Conservation (phyloP, 2,329 filamentous ascomycete species). For the Neodidymelliopsis sp. region DNA sequence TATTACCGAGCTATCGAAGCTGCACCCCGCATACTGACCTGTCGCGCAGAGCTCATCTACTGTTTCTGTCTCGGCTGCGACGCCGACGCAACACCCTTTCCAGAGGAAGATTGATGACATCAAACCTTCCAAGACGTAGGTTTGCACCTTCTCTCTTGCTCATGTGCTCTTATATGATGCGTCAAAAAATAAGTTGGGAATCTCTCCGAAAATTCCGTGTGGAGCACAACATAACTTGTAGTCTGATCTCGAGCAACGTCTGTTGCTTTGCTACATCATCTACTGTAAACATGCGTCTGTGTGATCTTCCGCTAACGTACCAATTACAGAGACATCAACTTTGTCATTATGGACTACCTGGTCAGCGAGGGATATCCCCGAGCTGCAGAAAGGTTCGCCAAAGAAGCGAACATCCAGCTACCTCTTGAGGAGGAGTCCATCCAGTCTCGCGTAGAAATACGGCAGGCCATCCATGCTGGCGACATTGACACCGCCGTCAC, state of each 20-base stretch:
- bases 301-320: conserved; percentile 31
- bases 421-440: conserved; percentile 77
- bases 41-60: conserved; percentile 65
- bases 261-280: conserved; percentile 21
- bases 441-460: conserved; percentile 79
- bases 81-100: conserved; percentile 75
- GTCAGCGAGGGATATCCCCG: conserved; percentile 94
- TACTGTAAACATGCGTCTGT: not conserved
- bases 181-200: conserved; percentile 93
- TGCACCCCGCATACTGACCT: conserved; percentile 23
- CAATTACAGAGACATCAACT: conserved; percentile 87
- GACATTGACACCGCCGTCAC: conserved; percentile 87
- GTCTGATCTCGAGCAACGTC: conserved; percentile 62
- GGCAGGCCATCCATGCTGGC: conserved; percentile 83
- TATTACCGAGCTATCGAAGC: conserved; percentile 5
- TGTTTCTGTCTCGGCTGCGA: conserved; percentile 76
- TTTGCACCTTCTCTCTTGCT: conserved; percentile 17
- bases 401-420: conserved; percentile 85
- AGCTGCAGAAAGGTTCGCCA: conserved; percentile 90
- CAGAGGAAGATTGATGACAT: conserved; percentile 82
- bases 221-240: conserved; percentile 87
- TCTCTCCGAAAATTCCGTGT: conserved; percentile 98
- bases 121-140: conserved; percentile 89
- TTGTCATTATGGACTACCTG: conserved; percentile 93
- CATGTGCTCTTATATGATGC: conserved; percentile 71